A percentile compares a stretch with the other conserved stretches of the same genome.
phyloP scores from a whole-genome alignment of 768 basidiomycete species.

The Naganishia kalamii region DNA sequence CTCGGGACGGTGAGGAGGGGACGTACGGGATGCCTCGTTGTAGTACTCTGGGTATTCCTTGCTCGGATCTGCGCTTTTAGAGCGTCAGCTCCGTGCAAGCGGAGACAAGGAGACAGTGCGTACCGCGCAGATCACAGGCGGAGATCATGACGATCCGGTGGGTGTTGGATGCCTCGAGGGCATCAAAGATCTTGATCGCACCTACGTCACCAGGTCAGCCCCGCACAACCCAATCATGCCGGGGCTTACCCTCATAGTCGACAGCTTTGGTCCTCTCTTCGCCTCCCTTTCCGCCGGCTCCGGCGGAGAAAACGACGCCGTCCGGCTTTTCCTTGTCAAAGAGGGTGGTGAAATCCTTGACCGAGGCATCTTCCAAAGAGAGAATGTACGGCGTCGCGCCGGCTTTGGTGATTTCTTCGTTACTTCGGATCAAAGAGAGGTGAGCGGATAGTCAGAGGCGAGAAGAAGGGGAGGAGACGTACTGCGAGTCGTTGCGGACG shows the following conservation, averaged over 20 bases:
- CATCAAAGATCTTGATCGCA: conserved; percentile 65
- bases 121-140: conserved; percentile 56
- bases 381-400: conserved; percentile 52
- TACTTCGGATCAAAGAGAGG: conserved; percentile 19
- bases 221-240: not conserved
- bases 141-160: conserved; percentile 60
- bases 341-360: conserved; percentile 50
- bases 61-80: conserved; percentile 1
- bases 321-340: conserved; percentile 47
- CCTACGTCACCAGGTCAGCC: conserved; percentile 41
- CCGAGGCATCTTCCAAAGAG: conserved; percentile 56
- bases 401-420: conserved; percentile 51
- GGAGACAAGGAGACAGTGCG: conserved; percentile 49
- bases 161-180: conserved; percentile 54
- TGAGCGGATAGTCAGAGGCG: too few relatives aligned
- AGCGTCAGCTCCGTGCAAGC: conserved; percentile 48
- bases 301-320: conserved; percentile 50
- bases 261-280: conserved; percentile 53
- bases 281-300: conserved; percentile 59
- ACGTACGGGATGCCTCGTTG: conserved; percentile 31
- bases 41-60: conserved; percentile 35
- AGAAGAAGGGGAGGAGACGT: conserved; percentile 8
- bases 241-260: conserved; percentile 49
- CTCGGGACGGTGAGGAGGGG: not conserved
- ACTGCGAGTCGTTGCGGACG: conserved; percentile 54